phyloP scores from a whole-genome alignment of 1,139 yeast species.

The Candida sp. region DNA sequence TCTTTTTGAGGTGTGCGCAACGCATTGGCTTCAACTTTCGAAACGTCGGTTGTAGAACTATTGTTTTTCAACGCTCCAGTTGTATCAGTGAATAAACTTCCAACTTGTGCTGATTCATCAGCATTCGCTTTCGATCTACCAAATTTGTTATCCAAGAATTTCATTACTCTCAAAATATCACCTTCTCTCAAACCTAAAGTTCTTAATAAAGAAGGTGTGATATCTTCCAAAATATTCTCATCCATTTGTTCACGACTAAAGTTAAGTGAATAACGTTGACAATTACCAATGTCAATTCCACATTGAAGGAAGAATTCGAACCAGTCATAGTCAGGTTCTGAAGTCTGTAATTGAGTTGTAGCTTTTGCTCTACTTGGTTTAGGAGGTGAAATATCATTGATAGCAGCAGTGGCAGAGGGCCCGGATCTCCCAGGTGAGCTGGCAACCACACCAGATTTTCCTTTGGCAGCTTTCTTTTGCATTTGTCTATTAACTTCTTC shows the following conservation, averaged over 20 bases:
- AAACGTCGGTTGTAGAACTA: slow-evolving; percentile 35
- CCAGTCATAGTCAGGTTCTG: slow-evolving; percentile 82
- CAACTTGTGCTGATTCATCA: slow-evolving; percentile 30
- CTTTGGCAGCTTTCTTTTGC: slow-evolving; percentile 26
- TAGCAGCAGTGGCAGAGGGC: slow-evolving; percentile 36
- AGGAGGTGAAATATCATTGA: slow-evolving; percentile 37
- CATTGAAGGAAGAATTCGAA: slow-evolving; percentile 91
- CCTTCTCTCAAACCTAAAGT: slow-evolving; percentile 95
- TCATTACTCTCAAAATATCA: slow-evolving; percentile 87
- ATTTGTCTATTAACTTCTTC: slow-evolving; percentile 35
- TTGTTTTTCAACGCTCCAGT: slow-evolving; percentile 73
- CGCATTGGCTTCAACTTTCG: slow-evolving; percentile 44
- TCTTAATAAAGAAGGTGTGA: slow-evolving; percentile 77
- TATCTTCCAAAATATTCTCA: slow-evolving; percentile 77
- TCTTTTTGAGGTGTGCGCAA: slow-evolving; percentile 31
- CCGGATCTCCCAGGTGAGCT: slow-evolving; percentile 4
- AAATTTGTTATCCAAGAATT: slow-evolving; percentile 70
- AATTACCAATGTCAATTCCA: slow-evolving; percentile 91
- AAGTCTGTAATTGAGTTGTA: slow-evolving; percentile 20
- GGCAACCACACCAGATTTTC: slow-evolving; percentile 19
- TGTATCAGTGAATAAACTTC: slow-evolving; percentile 67
- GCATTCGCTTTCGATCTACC: slow-evolving; percentile 44
- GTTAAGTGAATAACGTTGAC: slow-evolving; percentile 87
- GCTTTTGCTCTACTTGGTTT: slow-evolving; percentile 29
- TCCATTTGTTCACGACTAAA: slow-evolving; percentile 92